Evolutionary conservation across 2,329 filamentous ascomycete species (phyloP).

Genomic region (Dryadomyces quercivorus): DNA sequence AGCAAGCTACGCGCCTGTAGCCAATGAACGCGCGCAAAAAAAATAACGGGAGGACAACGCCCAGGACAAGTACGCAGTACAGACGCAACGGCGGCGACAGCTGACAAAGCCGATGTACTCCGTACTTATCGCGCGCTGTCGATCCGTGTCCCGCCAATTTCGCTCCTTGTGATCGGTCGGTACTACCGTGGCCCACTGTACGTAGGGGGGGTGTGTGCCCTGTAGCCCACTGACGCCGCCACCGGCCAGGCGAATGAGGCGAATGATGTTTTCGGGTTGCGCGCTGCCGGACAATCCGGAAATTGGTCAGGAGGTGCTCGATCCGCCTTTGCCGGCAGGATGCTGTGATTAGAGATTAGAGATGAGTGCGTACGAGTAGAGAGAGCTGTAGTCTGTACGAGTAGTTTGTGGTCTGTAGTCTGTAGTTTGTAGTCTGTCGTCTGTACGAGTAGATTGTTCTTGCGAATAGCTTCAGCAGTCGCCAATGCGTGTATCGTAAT

Average conservation of each 20-base stretch:
- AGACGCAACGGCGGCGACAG: too few relatives aligned
- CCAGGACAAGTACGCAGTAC: too few relatives aligned
- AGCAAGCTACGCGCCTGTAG: neutral
- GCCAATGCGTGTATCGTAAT: too few relatives aligned
- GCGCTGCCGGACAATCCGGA: constrained; percentile 4
- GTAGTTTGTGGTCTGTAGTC: too few relatives aligned
- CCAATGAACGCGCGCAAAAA: neutral
- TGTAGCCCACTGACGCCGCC: too few relatives aligned
- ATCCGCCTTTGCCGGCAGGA: neutral
- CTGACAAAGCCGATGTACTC: too few relatives aligned
- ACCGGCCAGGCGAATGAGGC: neutral
- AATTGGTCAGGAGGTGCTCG: constrained; percentile 1
- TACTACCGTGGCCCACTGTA: neutral
- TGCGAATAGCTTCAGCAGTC: too few relatives aligned
- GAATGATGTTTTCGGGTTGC: neutral
- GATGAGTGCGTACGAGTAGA: neutral
- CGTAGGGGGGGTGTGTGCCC: neutral
- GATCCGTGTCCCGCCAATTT: constrained; percentile 6
- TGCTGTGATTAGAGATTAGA: too few relatives aligned
- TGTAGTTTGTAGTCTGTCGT: too few relatives aligned
- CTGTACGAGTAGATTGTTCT: too few relatives aligned
- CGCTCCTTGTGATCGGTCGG: neutral
- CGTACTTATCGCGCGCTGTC: neutral
- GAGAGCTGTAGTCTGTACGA: too few relatives aligned
- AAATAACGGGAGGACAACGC: neutral